Evolutionary conservation across 208 protist genomes (phyloP), one percentile per base, ranked within the genome.

Genomic region (Wallacemonas sp.): DNA sequence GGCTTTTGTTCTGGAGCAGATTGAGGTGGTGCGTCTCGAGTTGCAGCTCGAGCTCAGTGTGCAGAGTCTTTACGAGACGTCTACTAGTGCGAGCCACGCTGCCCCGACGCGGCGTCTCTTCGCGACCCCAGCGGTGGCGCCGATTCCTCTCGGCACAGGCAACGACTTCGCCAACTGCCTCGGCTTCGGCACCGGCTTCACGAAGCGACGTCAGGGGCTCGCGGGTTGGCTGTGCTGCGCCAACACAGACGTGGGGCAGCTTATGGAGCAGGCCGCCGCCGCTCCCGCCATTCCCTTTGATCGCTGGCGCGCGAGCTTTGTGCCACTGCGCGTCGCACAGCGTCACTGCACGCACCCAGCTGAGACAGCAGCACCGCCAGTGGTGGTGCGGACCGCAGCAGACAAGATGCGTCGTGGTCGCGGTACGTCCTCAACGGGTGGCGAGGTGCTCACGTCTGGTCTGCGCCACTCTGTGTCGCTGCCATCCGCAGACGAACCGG

Each of bases 161-260:
- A 96, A 96, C 72, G 90, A 96, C 65, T 91, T 75, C 72, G 85
- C 81, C 61, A 88, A 85, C 72, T 89, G 74, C 30, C 54, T 93
- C 17, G 90, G 90, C 24, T 93, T 96, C 58, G 87, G 90, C 33
- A 65, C 39, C 5, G 80, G 79, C 24, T 89, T 91, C 60, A 68
- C 61, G 26, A 44, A 24, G 33, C 27, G 70, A 49, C 21, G 38
- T 26, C 61, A 66, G 48, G 52, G 57, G 54, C 9, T 72, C 19
- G 5, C 41, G 19, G 47, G 36, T 24, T 62, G 62, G 49, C 48
- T 47, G 9, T 72, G 77, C 47, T 78, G 70, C 54, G 64, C 43
- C 2, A 74, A 74, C 29, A 69, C 39, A 26, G 67, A 77, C 48
- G 72, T 92, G 61, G 78, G 64, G 17, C 63, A 65, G 39, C 57